A percentile compares a stretch with the other conserved stretches of the same genome.
Evolutionary conservation across 2,329 filamentous ascomycete species (phyloP).

Genomic region (Epichloe aotearoae): DNA sequence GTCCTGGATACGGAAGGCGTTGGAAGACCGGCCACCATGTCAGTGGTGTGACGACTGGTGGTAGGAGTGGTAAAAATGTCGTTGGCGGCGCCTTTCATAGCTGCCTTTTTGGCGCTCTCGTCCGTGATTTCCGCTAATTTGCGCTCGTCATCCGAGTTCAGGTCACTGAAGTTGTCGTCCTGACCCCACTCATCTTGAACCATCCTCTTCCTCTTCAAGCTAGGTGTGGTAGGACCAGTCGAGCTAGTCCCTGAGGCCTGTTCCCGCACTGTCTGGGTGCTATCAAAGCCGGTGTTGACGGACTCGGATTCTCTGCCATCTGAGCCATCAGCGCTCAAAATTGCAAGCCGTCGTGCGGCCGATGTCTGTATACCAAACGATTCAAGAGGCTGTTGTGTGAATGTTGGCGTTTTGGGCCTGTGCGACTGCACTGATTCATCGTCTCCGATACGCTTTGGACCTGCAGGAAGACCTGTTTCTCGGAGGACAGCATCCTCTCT

Average conservation of each 20-base stretch:
- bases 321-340: neutral
- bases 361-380: slow-evolving; percentile 17
- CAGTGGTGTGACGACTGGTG: slow-evolving; percentile 9
- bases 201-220: slow-evolving; percentile 18
- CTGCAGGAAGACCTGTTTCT: slow-evolving; percentile 13
- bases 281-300: neutral
- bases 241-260: neutral
- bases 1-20: slow-evolving; percentile 24
- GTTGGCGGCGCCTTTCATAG: slow-evolving; percentile 1
- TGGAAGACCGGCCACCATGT: slow-evolving; percentile 14
- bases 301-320: neutral
- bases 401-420: slow-evolving; percentile 13
- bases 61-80: slow-evolving; percentile 15
- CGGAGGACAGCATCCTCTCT: slow-evolving; percentile 23
- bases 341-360: slow-evolving; percentile 8
- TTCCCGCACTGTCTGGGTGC: neutral
- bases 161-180: slow-evolving; percentile 19
- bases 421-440: slow-evolving; percentile 2
- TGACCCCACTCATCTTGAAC: slow-evolving; percentile 12
- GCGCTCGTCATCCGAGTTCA: slow-evolving; percentile 26
- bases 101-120: slow-evolving; percentile 16
- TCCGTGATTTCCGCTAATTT: slow-evolving; percentile 24
- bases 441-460: neutral
- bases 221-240: slow-evolving; percentile 2
- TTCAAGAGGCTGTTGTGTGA: slow-evolving; percentile 18